These are phyloP conservation scores for Phyllosticta citriasiana DNA, from an alignment of 2,329 filamentous ascomycete genomes.

Conservation along the genomic window DNA sequence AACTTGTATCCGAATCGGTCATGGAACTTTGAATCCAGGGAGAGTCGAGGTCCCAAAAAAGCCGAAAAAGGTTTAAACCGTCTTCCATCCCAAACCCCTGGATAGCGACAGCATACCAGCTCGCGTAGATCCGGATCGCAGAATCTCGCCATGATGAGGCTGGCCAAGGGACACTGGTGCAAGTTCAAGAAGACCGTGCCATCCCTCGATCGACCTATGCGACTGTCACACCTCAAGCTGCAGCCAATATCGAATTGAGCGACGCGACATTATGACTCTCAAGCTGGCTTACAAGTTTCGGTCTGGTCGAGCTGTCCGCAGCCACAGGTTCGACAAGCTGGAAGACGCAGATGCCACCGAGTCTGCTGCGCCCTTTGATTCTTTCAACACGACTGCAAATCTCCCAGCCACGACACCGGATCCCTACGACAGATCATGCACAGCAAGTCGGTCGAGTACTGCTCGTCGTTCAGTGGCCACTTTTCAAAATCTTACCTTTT, in stretches of 20 bases:
- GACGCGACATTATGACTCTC: background rate
- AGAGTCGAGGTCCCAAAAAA: background rate
- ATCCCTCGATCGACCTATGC: background rate
- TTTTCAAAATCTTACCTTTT: background rate
- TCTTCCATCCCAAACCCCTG: background rate
- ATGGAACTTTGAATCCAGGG: background rate
- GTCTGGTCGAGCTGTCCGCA: background rate
- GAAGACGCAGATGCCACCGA: background rate
- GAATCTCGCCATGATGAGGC: background rate
- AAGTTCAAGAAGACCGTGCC: background rate
- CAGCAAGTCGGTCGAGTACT: background rate
- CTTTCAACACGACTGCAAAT: background rate
- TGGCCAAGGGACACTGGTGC: background rate
- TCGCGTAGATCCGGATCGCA: background rate
- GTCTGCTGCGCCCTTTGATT: background rate
- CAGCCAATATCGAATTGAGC: background rate
- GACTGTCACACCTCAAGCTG: background rate
- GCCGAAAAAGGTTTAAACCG: background rate
- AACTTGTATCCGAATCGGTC: no score
- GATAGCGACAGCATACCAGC: background rate
- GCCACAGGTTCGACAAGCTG: background rate
- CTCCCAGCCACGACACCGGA: background rate
- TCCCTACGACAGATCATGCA: background rate
- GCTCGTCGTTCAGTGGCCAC: background rate
- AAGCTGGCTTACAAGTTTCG: background rate